Evolutionary conservation across 768 basidiomycete species (phyloP).

Genomic region (Dentipellis fragilis): DNA sequence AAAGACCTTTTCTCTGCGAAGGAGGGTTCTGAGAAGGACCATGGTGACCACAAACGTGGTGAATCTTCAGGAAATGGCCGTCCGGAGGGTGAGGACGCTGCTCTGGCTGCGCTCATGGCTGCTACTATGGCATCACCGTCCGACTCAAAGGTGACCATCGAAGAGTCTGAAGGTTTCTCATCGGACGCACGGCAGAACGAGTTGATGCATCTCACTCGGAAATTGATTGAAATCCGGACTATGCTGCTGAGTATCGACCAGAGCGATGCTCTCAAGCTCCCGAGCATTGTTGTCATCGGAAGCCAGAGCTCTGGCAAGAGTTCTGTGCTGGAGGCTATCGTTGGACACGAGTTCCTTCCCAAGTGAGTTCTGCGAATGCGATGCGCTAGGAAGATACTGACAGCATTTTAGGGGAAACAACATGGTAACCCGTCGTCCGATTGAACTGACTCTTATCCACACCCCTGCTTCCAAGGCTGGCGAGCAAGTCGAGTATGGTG

Average conservation of each 20-base stretch:
- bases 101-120: constrained; percentile 66
- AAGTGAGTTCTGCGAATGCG: constrained; percentile 54
- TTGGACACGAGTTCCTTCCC: constrained; percentile 95
- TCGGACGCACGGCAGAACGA: constrained; percentile 59
- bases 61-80: constrained; percentile 29
- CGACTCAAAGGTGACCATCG: constrained; percentile 33
- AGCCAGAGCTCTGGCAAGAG: constrained; percentile 99
- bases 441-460: constrained; percentile 94
- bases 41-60: constrained; percentile 17
- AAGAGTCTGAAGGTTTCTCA: constrained; percentile 23
- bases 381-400: constrained; percentile 2
- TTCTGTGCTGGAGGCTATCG: constrained; percentile 92
- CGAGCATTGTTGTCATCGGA: constrained; percentile 96
- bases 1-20: constrained; percentile 44
- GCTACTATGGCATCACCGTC: constrained; percentile 73
- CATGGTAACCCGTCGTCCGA: constrained; percentile 98
- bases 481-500: constrained; percentile 72
- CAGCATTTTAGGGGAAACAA: constrained; percentile 71
- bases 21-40: constrained; percentile 6
- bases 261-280: constrained; percentile 86
- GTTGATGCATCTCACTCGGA: constrained; percentile 86
- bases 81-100: constrained; percentile 45
- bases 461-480: constrained; percentile 57
- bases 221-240: constrained; percentile 90
- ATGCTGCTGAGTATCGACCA: constrained; percentile 97